phyloP scores from a whole-genome alignment of 192 early-diverging fungal species.

The Mortierella alpina region DNA sequence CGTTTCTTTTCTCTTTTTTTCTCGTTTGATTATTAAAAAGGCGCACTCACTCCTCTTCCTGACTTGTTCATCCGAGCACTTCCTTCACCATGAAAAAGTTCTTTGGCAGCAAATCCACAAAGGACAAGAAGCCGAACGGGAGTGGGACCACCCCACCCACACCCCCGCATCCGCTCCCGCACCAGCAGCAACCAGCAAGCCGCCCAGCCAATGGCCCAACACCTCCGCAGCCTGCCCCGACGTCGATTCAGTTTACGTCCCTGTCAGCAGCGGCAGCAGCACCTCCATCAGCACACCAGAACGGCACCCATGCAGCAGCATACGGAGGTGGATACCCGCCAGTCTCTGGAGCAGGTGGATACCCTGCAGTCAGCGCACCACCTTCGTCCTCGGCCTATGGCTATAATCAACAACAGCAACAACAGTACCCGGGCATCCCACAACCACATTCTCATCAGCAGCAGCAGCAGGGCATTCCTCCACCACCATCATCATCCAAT shows the following conservation, averaged over 20 bases:
- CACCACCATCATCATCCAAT: slow-evolving; percentile 30
- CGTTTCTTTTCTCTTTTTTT: background rate
- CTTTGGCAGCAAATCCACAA: slow-evolving; percentile 44
- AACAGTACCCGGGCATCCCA: slow-evolving; percentile 33
- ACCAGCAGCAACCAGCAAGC: slow-evolving; percentile 2
- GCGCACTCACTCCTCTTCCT: background rate
- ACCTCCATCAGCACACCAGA: slow-evolving; percentile 10
- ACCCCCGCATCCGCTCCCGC: background rate
- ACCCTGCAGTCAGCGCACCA: slow-evolving; percentile 14
- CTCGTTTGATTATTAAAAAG: background rate
- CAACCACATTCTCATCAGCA: slow-evolving; percentile 27
- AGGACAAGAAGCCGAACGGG: slow-evolving; percentile 42
- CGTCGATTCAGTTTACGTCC: slow-evolving; percentile 45
- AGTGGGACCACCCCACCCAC: slow-evolving; percentile 16
- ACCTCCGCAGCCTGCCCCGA: slow-evolving; percentile 18
- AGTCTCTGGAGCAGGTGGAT: slow-evolving; percentile 8
- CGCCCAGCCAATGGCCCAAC: slow-evolving; percentile 33
- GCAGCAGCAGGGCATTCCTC: slow-evolving; percentile 14
- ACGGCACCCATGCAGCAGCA: slow-evolving; percentile 25
- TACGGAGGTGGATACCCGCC: slow-evolving; percentile 22
- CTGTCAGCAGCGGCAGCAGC: slow-evolving; percentile 14
- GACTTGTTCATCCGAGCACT: background rate
- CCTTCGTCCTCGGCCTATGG: slow-evolving; percentile 19
- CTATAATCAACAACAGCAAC: slow-evolving; percentile 31
- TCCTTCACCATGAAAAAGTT: slow-evolving; percentile 41